Base-by-base conservation (phyloP, 2,329 filamentous ascomycete species). In the Monascus ruber region DNA sequence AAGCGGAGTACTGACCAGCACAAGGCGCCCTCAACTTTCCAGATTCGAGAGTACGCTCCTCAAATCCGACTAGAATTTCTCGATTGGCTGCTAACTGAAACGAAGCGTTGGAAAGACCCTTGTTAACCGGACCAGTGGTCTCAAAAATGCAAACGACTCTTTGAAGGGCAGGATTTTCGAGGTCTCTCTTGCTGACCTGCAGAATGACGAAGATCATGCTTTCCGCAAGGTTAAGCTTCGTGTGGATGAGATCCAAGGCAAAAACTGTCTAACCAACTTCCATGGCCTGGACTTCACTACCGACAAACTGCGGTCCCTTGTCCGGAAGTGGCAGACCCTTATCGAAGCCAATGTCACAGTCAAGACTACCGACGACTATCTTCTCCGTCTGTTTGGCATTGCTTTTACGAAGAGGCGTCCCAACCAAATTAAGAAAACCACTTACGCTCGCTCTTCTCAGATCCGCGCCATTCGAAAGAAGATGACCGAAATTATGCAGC, bases 341-440 rank as follows among this genome's bases (percentile, higher is more conserved):
- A 96, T 98, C 58, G 91, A 98, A 81, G 91, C 91, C 77, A 98
- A 98, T 71, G 81, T 96, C 64, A 94, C 93, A 54, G 88, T 98
- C 77, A 96, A 96, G 85, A 96, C 91, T 61, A 96, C 91, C 68
- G 91, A 98, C 68, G 91, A 98, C 74, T 96, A 98, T 78, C 88
- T 96, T 68, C 80, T 98, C 73, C 86, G 91, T 63, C 82, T 98
- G 59, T 98, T 98, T 76, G 86, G 86, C 69, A 98, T 98, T 59
- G 91, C 85, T 59, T 98, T 98, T 79, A 98, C 91, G 72, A 96
- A 96, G 84, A 80, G 87, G 71, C 83, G 91, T 65, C 87, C 86
- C 60, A 98, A 96, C 79, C 91, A 98, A 79, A 89, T 98, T 78
- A 94, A 94, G 85, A 98, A 96, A 85, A 98, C 91, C 62, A 98